phyloP scores from a whole-genome alignment of 441 rosid genomes.

The Mallotus japonicus region DNA sequence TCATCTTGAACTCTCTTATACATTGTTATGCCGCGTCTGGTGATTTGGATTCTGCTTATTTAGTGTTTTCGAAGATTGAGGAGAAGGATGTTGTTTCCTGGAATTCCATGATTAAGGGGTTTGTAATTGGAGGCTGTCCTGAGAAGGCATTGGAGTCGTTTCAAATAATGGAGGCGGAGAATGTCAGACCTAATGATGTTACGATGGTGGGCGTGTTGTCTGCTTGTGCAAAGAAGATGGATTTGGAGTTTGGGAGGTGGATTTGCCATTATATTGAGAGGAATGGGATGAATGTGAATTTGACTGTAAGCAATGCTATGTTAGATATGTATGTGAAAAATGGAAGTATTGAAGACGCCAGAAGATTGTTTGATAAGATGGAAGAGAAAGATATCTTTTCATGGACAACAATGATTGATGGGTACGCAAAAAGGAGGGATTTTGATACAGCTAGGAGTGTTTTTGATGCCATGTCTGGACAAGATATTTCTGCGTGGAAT shows the following conservation, averaged over 20 bases:
- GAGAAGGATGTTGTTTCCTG: conserved; percentile 67
- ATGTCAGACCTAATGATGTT: conserved; percentile 49
- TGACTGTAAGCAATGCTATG: conserved; percentile 63
- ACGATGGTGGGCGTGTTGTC: conserved; percentile 64
- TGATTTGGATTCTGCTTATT: conserved; percentile 50
- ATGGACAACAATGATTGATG: conserved; percentile 70
- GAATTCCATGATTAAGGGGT: conserved; percentile 66
- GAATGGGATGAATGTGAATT: conserved; percentile 35
- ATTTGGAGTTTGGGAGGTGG: conserved; percentile 54
- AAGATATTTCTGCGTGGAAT: conserved; percentile 64
- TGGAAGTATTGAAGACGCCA: conserved; percentile 62
- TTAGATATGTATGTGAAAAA: conserved; percentile 69
- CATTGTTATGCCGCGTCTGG: conserved; percentile 56
- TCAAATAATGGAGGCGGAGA: conserved; percentile 45
- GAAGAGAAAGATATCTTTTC: conserved; percentile 57
- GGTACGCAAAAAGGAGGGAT: conserved; percentile 54
- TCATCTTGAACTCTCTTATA: conserved; percentile 51
- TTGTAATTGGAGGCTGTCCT: conserved; percentile 47
- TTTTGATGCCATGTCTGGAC: conserved; percentile 51
- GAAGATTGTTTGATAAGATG: conserved; percentile 47
- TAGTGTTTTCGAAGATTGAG: conserved; percentile 43
- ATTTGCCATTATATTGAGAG: conserved; percentile 45
- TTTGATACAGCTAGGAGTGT: conserved; percentile 47
- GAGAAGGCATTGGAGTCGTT: conserved; percentile 52
- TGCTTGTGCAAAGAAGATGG: conserved; percentile 49